These are phyloP conservation scores for Acer saccharum DNA, from an alignment of 345 rosid species.

Conservation along the genomic window DNA sequence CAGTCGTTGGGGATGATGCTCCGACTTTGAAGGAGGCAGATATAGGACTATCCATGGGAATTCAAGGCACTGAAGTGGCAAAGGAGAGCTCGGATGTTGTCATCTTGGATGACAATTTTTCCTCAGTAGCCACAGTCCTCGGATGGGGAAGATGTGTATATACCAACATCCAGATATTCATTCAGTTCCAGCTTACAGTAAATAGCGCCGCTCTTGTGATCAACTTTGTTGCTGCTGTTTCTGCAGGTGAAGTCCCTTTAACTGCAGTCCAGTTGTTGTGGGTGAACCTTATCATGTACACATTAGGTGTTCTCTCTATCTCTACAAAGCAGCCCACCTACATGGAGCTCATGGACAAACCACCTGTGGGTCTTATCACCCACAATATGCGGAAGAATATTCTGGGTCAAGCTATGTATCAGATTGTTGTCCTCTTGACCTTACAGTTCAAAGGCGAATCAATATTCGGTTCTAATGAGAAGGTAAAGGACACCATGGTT, in stretches of 20 bases:
- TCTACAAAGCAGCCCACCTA: constrained; percentile 65
- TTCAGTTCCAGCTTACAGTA: constrained; percentile 76
- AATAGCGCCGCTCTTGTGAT: constrained; percentile 67
- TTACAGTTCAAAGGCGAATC: too few species aligned
- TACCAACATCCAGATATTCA: constrained; percentile 72
- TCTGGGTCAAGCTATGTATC: constrained; percentile 63
- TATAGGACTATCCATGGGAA: constrained; percentile 79
- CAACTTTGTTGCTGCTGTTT: constrained; percentile 74
- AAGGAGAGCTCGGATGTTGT: constrained; percentile 66
- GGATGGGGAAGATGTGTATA: constrained; percentile 83
- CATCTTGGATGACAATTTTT: too few species aligned
- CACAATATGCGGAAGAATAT: constrained; percentile 45
- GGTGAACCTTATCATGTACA: constrained; percentile 84
- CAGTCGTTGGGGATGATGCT: constrained; percentile 77
- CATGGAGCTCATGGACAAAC: constrained; percentile 59
- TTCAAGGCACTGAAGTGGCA: constrained; percentile 77
- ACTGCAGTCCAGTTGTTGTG: constrained; percentile 71
- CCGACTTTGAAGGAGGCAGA: constrained; percentile 76
- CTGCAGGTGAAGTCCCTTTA: constrained; percentile 67
- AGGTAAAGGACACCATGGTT: too few species aligned
- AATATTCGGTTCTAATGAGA: too few species aligned
- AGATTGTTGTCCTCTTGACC: constrained; percentile 29
- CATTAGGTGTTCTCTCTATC: constrained; percentile 71
- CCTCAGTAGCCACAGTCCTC: constrained; percentile 42
- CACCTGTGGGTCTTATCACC: constrained; percentile 67